Conservation (phyloP, 495 filamentous ascomycete genomes). For the Talaromyces stipitatus region DNA sequence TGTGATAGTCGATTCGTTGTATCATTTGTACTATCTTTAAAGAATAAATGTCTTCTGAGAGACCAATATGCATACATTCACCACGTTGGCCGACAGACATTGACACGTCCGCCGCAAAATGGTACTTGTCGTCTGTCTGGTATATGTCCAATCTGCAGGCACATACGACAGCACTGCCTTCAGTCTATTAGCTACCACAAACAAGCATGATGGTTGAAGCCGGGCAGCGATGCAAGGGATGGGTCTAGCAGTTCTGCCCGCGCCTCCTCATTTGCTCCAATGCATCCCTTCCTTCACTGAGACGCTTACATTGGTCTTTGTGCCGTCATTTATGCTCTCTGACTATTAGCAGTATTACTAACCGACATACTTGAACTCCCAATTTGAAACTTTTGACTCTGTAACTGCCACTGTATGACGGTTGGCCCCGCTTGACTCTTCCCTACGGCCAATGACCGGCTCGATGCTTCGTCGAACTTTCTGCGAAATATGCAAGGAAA, state of each 20-base stretch:
- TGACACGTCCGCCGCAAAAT: background rate
- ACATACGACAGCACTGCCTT: background rate
- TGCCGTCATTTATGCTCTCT: constrained; percentile 1
- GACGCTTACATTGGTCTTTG: background rate
- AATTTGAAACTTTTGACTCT: background rate
- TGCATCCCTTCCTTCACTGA: constrained; percentile 1
- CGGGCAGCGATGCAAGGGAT: constrained; percentile 7
- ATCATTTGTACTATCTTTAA: background rate
- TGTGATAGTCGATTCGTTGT: background rate
- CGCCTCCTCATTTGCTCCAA: background rate
- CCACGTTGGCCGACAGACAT: background rate
- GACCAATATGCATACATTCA: background rate
- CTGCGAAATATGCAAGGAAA: constrained; percentile 26
- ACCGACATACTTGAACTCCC: background rate
- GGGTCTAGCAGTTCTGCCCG: constrained; percentile 1
- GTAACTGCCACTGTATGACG: background rate
- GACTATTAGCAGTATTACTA: background rate
- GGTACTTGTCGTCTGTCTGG: background rate
- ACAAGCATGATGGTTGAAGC: constrained; percentile 1
- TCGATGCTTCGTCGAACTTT: constrained; percentile 9
- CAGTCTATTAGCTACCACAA: constrained; percentile 3
- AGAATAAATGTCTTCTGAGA: background rate
- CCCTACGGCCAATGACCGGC: constrained; percentile 14
- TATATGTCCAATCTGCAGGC: constrained; percentile 1
- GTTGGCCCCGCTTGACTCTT: background rate